Base-by-base conservation (phyloP, 108 stramenopile genomes). In the Aureococcus anophagefferens region DNA sequence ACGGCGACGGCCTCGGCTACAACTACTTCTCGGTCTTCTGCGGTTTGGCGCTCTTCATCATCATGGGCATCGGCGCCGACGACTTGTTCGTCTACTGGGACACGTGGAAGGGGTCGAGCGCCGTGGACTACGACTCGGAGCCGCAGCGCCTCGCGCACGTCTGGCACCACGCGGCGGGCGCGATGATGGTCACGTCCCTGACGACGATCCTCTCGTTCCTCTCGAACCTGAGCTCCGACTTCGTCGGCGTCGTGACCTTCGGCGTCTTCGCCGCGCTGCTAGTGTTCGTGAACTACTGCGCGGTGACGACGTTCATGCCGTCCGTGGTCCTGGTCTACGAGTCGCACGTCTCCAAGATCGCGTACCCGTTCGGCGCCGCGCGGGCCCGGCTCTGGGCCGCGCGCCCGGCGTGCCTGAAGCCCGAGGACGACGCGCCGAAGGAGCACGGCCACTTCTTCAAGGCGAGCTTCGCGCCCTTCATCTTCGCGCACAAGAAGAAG, bases 191-290 rank as follows among this genome's bases (percentile, higher is more conserved):
- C 35, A 74, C 73, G 9, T 35, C 33, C 25, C 28, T 65, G 15
- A 74, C 73, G 15, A 74, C 73, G 59, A 64, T 64, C 62, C 32
- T 68, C 40, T 62, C 73, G 18, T 74, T 74, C 40, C 35, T 74
- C 62, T 28, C 37, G 59, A 74, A 62, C 25, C 35, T 62, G 25
- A 30, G 5, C 11, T 67, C 66, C 11, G 9, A 66, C 33, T 64
- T 74, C 33, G 67, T 67, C 28, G 62, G 62, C 34, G 37, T 74
- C 21, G 21, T 25, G 29, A 74, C 73, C 46, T 74, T 74, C 35
- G 73, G 73, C 66, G 28, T 62, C 59, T 74, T 74, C 59, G 73
- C 73, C 31, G 73, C 65, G 9, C 33, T 64, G 18, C 62, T 62
- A 4, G 63, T 74, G 32, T 15, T 35, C 30, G 33, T 65, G 37